A percentile compares a stretch with the other conserved stretches of the same genome.
Conservation (phyloP, 2,329 filamentous ascomycete species). For the Fusarium nanum region DNA sequence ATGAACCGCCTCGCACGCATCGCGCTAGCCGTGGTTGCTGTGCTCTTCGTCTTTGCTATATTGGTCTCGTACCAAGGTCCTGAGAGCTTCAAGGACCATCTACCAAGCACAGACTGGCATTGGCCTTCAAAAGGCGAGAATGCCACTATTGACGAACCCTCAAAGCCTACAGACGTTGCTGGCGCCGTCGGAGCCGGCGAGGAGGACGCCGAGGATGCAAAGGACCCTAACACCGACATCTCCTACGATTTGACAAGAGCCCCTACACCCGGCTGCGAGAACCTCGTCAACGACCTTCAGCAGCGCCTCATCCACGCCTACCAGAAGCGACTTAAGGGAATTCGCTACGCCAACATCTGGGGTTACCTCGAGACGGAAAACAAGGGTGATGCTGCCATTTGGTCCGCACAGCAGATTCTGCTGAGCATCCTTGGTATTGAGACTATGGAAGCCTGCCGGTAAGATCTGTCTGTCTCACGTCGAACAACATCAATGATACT, state of each 20-base stretch:
- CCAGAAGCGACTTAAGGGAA: slow-evolving; percentile 41
- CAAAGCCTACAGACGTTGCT: slow-evolving; percentile 25
- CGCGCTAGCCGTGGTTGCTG: slow-evolving; percentile 43
- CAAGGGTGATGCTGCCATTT: slow-evolving; percentile 47
- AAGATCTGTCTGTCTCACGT: slow-evolving; percentile 22
- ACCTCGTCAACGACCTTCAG: slow-evolving; percentile 45
- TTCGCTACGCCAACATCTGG: slow-evolving; percentile 47
- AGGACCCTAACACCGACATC: slow-evolving; percentile 35
- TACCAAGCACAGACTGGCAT: slow-evolving; percentile 38
- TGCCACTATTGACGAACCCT: slow-evolving; percentile 14
- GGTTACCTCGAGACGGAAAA: slow-evolving; percentile 47
- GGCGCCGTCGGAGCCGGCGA: slow-evolving; percentile 28
- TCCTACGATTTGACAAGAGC: slow-evolving; percentile 42
- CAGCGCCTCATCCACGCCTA: slow-evolving; percentile 45
- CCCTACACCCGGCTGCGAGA: slow-evolving; percentile 39
- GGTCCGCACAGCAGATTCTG: slow-evolving; percentile 46
- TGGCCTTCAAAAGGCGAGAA: slow-evolving; percentile 34
- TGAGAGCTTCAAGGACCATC: slow-evolving; percentile 31
- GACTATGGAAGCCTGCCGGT: slow-evolving; percentile 46
- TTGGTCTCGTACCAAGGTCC: slow-evolving; percentile 38
- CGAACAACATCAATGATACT: slow-evolving; percentile 14
- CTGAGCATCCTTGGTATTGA: slow-evolving; percentile 45
- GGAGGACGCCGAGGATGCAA: slow-evolving; percentile 28
- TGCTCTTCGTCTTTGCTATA: slow-evolving; percentile 37
- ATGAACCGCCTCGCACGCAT: slow-evolving; percentile 41